Evolutionary conservation across 2,329 filamentous ascomycete species (phyloP), one percentile per base, ranked within the genome.

Genomic region (Kalaharituber pfeilii): DNA sequence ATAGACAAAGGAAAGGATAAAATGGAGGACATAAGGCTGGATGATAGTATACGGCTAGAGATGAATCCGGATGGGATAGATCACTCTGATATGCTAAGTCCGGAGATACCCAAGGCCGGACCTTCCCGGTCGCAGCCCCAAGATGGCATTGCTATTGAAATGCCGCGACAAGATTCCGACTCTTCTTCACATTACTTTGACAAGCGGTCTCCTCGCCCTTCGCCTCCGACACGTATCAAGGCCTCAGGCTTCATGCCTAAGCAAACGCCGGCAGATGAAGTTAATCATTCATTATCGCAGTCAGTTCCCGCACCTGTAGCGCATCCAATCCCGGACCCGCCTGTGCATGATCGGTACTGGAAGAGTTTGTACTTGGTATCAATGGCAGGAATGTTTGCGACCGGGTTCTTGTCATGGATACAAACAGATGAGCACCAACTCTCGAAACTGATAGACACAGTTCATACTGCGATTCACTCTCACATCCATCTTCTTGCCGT

Each of bases 401-500:
- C 87, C 0, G 93, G 87, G 64, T 80, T 94, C 59, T 75, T 98
- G 13, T 83, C 94, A 24, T 93, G 84, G 73, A 75, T 98, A 39
- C 86, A 96, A 66, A 96, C 89, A 8, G 60, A 1, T 79, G 84
- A 18, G 72, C 81, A 0, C 82, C 84, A 4, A 72, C 71, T 52
- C 74, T 74, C 53, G 84, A 84, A 65, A 76, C 76, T 56, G 82
- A 82, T 1, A 13, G 91, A 98, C 67, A 95, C 89, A 1, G 86
- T 98, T 56, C 98, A 98, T 68, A 86, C 84, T 13, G 87, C 86
- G 3, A 71, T 98, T 30, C 82, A 84, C 62, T 80, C 81, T 51
- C 95, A 88, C 0, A 91, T 93, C 64, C 82, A 91, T 65, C 81
- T 96, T 60, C 79, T 98, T 42, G 84, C 86, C 1, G 79, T 91